Base-by-base conservation (phyloP, 768 basidiomycete genomes). In the Guyanaporus albipodus region DNA sequence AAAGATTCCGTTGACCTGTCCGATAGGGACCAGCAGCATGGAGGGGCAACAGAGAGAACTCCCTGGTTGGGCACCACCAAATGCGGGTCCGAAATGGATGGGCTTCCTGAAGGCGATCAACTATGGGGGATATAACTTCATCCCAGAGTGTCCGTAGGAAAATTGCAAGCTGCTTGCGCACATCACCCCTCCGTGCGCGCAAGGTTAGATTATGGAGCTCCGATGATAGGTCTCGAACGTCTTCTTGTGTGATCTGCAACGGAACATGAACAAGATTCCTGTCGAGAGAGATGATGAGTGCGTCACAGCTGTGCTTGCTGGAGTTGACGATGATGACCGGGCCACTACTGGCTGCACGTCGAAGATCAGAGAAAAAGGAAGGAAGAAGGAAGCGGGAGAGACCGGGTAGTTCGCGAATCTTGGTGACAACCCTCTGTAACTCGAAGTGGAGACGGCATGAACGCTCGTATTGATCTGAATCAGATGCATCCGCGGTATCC, bases 11-110 rank as follows among this genome's bases (percentile, higher is more conserved):
- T 22, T 51, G 45, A 8, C 53, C 31, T 7, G 24, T 39, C 10
- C 39, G 18, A 29, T 47, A 52, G 3, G 42, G 27, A 24, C 52
- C 46, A 0, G 58, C 60, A 14, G 62, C 56, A 23, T 61, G 60
- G 4, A 62, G 17, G 2, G 55, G 62, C 7, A 59, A 28, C 2
- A 17, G 11, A 24, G 49, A 46, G 9, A 59, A 38, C 6, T 42
- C 23, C 7, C 46, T 34, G 0, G 54, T 50, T 1, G 54, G 53
- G 19, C 53, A 54, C 42, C 53, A 47, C 53, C 53, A 53, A 7
- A 43, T 34, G 12, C 32, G 31, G 1, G 42, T 37, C 15, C 18
- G 11, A 24, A 2, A 4, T 17, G 53, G 22, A 14, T 18, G 2
- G 2, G 9, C 6, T 6, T 8, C 18, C 12, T 7, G 32, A 4